Percentiles rank a stretch among this genome's conserved stretches.
phyloP scores from a whole-genome alignment of 202 grass and related monocot genomes.

The Elaeis oleifera region DNA sequence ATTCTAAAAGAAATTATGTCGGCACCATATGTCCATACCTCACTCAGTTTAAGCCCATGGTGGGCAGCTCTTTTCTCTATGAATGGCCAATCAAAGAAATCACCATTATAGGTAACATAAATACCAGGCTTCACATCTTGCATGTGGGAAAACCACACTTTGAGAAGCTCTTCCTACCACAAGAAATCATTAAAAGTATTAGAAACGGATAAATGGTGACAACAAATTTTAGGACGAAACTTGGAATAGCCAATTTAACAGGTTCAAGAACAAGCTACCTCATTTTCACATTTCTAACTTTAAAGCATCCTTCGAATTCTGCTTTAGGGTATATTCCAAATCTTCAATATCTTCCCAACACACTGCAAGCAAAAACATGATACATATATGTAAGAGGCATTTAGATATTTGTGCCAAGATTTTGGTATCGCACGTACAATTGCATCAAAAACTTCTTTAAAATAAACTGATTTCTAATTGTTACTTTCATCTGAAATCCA shows the following conservation, averaged over 20 bases:
- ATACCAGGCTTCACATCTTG: slow-evolving; percentile 95
- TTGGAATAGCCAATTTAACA: too few relatives aligned
- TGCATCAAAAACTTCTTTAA: too few relatives aligned
- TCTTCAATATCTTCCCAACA: slow-evolving; percentile 98
- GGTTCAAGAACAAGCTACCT: slow-evolving; percentile 34
- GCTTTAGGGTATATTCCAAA: slow-evolving; percentile 96
- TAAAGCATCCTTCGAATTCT: slow-evolving; percentile 89
- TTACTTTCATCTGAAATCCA: too few relatives aligned
- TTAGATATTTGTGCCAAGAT: background rate
- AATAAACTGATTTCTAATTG: too few relatives aligned
- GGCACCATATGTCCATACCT: slow-evolving; percentile 25
- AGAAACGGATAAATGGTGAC: slow-evolving; percentile 5
- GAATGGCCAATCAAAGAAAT: slow-evolving; percentile 99
- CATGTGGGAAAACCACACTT: slow-evolving; percentile 96
- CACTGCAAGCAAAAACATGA: slow-evolving; percentile 44
- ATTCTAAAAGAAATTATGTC: too few relatives aligned
- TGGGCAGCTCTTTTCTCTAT: slow-evolving; percentile 91
- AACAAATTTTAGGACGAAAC: too few relatives aligned
- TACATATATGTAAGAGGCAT: background rate
- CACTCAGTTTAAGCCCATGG: slow-evolving; percentile 81
- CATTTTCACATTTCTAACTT: slow-evolving; percentile 80
- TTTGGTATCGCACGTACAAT: too few relatives aligned
- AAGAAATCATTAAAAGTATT: slow-evolving; percentile 15
- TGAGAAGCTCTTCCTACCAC: slow-evolving; percentile 71
- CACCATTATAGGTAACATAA: slow-evolving; percentile 96